Conservation (phyloP, 768 basidiomycete species). For the Baorangia bicolor region DNA sequence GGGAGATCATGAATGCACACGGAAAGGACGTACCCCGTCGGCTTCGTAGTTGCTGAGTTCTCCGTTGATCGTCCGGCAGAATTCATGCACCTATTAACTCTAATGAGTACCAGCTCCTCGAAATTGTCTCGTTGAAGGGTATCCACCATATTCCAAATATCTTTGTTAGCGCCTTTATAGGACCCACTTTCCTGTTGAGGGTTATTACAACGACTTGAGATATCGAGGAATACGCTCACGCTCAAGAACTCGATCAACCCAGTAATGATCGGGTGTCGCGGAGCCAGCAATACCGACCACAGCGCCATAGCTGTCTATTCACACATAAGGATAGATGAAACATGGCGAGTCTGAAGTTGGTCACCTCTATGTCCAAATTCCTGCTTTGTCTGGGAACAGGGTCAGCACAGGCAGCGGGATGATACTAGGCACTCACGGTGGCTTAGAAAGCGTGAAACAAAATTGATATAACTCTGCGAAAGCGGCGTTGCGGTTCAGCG, state of each 20-base stretch:
- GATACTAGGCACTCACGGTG: constrained; percentile 51
- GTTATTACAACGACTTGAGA: not conserved
- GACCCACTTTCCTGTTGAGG: constrained; percentile 42
- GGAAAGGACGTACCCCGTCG: constrained; percentile 59
- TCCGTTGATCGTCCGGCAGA: constrained; percentile 60
- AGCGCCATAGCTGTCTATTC: constrained; percentile 65
- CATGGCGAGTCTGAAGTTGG: constrained; percentile 6
- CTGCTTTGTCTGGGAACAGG: constrained; percentile 51
- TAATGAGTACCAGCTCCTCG: not conserved
- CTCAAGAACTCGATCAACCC: constrained; percentile 66
- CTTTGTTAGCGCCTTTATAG: constrained; percentile 81
- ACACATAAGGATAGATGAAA: not conserved
- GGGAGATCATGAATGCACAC: not conserved
- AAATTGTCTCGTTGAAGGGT: not conserved
- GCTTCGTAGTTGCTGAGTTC: constrained; percentile 68
- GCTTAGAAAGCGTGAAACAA: constrained; percentile 70
- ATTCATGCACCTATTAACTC: constrained; percentile 64
- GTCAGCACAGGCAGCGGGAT: constrained; percentile 3
- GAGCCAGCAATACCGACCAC: constrained; percentile 73
- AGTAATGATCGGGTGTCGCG: constrained; percentile 63
- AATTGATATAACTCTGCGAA: constrained; percentile 70
- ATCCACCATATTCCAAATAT: constrained; percentile 82
- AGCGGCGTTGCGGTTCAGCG: constrained; percentile 46
- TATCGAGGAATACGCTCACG: constrained; percentile 38
- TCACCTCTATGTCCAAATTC: constrained; percentile 82